Evolutionary conservation across 495 filamentous ascomycete genomes (phyloP).

Genomic region (Mycothermus thermophilus): DNA sequence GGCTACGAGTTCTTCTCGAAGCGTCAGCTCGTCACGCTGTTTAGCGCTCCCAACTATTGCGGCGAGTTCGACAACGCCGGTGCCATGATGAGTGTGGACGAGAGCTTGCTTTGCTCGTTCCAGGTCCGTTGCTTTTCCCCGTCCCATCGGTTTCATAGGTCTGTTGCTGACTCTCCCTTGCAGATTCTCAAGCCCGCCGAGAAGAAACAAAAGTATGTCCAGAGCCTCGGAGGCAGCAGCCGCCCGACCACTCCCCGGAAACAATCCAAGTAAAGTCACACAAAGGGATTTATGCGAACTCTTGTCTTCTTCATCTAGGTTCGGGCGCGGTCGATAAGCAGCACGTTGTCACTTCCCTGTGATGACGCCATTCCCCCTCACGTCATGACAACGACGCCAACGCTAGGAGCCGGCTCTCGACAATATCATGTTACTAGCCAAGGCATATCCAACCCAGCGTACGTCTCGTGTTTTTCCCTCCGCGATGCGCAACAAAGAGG

Average conservation of each 20-base stretch:
- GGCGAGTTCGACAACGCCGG: conserved; percentile 99
- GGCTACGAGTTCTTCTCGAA: conserved; percentile 99
- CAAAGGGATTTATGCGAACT: conserved; percentile 63
- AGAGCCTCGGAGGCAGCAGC: conserved; percentile 67
- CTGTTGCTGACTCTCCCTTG: conserved; percentile 8
- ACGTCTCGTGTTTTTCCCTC: too few relatives aligned
- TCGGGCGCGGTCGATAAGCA: conserved; percentile 73
- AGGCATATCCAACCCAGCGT: conserved; percentile 7
- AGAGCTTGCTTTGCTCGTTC: conserved; percentile 96
- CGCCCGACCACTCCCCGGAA: conserved; percentile 81
- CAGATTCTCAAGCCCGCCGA: conserved; percentile 99
- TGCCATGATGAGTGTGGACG: conserved; percentile 99
- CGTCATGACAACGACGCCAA: too few relatives aligned
- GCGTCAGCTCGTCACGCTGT: conserved; percentile 90
- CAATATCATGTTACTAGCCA: conserved; percentile 16
- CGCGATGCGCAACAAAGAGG: too few relatives aligned
- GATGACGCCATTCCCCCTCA: too few relatives aligned
- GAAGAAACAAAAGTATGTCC: conserved; percentile 99
- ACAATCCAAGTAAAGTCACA: conserved; percentile 78
- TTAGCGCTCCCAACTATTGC: conserved; percentile 98
- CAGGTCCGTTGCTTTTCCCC: conserved; percentile 50
- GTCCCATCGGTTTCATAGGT: not conserved
- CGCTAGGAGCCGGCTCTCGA: too few relatives aligned
- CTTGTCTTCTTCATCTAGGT: conserved; percentile 70
- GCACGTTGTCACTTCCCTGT: too few relatives aligned